Evolutionary conservation across 257 asterid species (phyloP).

Genomic region (Salvia miltiorrhiza): DNA sequence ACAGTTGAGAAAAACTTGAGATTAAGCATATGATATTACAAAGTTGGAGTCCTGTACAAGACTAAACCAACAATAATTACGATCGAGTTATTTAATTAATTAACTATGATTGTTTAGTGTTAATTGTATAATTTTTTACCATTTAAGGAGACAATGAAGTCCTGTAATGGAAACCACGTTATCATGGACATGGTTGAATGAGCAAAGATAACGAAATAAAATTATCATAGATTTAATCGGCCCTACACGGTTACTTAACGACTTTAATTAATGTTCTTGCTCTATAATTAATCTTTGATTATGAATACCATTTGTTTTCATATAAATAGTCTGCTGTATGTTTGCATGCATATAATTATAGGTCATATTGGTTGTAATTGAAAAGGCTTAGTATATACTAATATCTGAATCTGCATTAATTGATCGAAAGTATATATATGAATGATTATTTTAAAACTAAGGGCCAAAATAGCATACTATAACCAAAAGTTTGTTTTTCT

Average conservation of each 20-base stretch:
- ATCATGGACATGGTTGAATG: slow-evolving; percentile 28
- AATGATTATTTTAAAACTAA: background rate
- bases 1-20: slow-evolving; percentile 32
- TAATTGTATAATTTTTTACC: slow-evolving; percentile 1
- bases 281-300: background rate
- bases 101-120: background rate
- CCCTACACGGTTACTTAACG: slow-evolving; percentile 8
- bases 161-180: slow-evolving; percentile 15
- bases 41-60: slow-evolving; percentile 24
- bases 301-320: background rate
- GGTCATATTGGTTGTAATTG: no score
- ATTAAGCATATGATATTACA: background rate
- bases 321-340: background rate
- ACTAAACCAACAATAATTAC: slow-evolving; percentile 14
- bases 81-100: slow-evolving; percentile 1
- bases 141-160: slow-evolving; percentile 5
- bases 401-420: background rate
- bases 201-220: slow-evolving; percentile 39
- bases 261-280: background rate
- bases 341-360: no score
- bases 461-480: background rate
- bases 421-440: background rate
- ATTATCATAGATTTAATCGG: slow-evolving; percentile 25
- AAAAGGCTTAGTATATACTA: no score
- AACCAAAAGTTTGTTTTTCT: background rate